Evolutionary conservation across 192 early-diverging fungal genomes (phyloP), one percentile per base, ranked within the genome.

Genomic region (Umbelopsis vinacea): DNA sequence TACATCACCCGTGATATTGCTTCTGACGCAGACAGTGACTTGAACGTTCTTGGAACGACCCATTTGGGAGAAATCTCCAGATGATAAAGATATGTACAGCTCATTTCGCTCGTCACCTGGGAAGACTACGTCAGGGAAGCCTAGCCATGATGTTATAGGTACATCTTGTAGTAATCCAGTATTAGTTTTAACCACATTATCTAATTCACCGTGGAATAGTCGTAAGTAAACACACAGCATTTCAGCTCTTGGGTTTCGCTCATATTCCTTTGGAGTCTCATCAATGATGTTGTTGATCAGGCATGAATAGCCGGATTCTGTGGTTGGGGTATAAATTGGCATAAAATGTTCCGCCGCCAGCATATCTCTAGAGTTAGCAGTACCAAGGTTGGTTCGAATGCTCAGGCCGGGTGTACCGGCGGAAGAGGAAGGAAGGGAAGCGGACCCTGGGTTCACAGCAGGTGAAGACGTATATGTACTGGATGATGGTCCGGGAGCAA

Each of bases 71-170:
- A 92, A 90, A 35, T 91, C 88, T 22, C 86, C 91, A 22, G 79
- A 75, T 1, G 75, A 60, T 9, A 92, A 78, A 10, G 82, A 88
- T 7, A 92, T 21, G 70, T 92, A 91, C 19, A 91, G 70, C 33
- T 84, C 79, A 69, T 92, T 92, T 11, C 90, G 76, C 12, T 55
- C 68, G 54, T 86, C 85, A 2, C 76, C 81, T 2, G 85, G 81
- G 46, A 83, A 83, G 37, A 87, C 85, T 22, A 87, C 78, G 71
- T 91, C 90, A 10, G 85, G 75, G 73, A 92, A 87, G 8, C 88
- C 89, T 24, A 89, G 76, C 19, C 87, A 77, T 6, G 77, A 81
- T 12, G 89, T 91, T 11, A 79, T 70, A 3, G 76, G 77, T 33
- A 83, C 67, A 23, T 78, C 76, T 46, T 82, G 76, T 15, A 87